phyloP scores from a whole-genome alignment of 768 basidiomycete species.

The Leccinum uliginosum region DNA sequence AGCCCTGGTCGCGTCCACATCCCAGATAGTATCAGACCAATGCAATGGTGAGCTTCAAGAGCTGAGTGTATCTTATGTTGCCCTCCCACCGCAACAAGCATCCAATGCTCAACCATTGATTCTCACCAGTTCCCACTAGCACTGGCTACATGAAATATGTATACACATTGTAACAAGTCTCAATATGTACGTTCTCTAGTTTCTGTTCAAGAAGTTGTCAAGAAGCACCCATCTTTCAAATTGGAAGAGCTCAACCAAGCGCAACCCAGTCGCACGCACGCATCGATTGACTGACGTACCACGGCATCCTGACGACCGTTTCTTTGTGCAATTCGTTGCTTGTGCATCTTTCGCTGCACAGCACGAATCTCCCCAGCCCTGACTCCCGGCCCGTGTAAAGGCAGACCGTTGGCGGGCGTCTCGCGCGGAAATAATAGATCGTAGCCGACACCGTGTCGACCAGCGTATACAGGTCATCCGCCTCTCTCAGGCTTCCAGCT shows the following conservation, averaged over 20 bases:
- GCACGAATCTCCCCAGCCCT: constrained; percentile 19
- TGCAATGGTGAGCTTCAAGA: too few relatives aligned
- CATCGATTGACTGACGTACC: constrained; percentile 16
- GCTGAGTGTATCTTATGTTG: too few relatives aligned
- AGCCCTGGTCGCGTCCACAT: too few relatives aligned
- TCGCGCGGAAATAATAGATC: constrained; percentile 23
- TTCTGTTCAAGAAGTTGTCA: too few relatives aligned
- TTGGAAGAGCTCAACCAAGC: constrained; percentile 2
- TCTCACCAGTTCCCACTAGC: too few relatives aligned
- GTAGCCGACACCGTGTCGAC: constrained; percentile 20
- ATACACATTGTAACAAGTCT: too few relatives aligned
- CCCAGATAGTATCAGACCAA: too few relatives aligned
- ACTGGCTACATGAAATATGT: too few relatives aligned
- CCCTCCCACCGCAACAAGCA: too few relatives aligned
- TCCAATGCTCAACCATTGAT: too few relatives aligned
- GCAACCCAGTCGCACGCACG: constrained; percentile 22
- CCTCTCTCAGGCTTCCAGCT: neutral
- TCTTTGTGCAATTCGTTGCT: constrained; percentile 24
- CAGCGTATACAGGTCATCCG: constrained; percentile 21
- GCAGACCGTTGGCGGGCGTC: constrained; percentile 22
- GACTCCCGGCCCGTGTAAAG: constrained; percentile 18
- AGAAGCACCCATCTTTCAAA: neutral
- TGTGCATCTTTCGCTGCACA: constrained; percentile 20
- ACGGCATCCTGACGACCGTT: constrained; percentile 23
- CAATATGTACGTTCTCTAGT: too few relatives aligned